Base-by-base conservation (phyloP, 2,329 filamentous ascomycete species). In the Trichophyton rubrum region DNA sequence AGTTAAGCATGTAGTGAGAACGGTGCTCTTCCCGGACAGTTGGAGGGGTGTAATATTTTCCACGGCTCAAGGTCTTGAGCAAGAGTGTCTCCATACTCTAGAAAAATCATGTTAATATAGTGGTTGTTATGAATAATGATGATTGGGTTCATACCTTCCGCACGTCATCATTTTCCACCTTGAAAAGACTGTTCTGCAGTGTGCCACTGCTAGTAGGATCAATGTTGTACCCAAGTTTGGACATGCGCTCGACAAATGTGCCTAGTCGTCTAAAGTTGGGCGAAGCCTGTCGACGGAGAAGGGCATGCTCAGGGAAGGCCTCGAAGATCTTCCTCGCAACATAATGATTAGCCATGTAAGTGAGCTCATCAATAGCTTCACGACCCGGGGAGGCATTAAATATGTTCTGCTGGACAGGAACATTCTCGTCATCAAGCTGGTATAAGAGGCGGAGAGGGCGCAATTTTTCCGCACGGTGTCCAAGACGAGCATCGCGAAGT, bases 361-460 rank as follows among this genome's bases (percentile, higher is more conserved):
- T 87, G 59, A 99, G 80, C 77, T 99, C 93, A 73, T 99, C 93
- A 51, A 96, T 89, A 64, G 97, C 83, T 76, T 97, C 92, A 64
- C 95, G 90, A 2, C 91, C 89, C 8, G 86, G 80, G 11, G 89
- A 90, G 33, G 89, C 92, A 72, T 96, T 87, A 70, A 97, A 99
- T 65, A 99, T 88, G 77, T 97, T 99, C 72, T 90, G 85, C 77
- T 96, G 90, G 45, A 97, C 91, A 1, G 92, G 93, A 59, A 96
- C 90, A 73, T 97, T 97, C 79, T 99, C 93, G 67, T 99, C 93
- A 67, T 99, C 93, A 45, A 97, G 82, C 75, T 96, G 91, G 74
- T 96, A 90, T 63, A 97, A 79, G 55, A 99, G 82, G 61, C 93
- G 88, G 59, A 99, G 83, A 45, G 92, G 86, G 38, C 91, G 88